These are phyloP conservation scores for Rhizopogon roseolus DNA, from an alignment of 768 basidiomycete genomes.

Conservation along the genomic window DNA sequence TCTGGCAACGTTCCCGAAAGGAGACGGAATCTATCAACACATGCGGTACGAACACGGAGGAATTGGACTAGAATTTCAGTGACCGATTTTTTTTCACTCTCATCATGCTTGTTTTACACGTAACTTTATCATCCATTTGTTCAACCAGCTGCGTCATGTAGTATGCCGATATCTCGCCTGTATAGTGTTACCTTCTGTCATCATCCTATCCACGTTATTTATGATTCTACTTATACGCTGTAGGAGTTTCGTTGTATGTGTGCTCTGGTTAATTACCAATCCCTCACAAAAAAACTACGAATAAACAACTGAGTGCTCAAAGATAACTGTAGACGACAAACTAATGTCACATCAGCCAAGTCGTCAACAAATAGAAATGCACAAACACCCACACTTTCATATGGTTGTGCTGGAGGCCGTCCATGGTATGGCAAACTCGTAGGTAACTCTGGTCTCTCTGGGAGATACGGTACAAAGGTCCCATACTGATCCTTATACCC, in stretches of 20 bases:
- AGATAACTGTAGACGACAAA: constrained; percentile 37
- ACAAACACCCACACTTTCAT: constrained; percentile 40
- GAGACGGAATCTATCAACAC: constrained; percentile 72
- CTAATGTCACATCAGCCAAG: constrained; percentile 13
- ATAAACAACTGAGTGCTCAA: constrained; percentile 1
- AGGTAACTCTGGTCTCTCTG: constrained; percentile 50
- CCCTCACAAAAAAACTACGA: not conserved
- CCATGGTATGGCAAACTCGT: constrained; percentile 60
- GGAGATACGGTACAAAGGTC: constrained; percentile 33
- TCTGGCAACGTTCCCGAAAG: constrained; percentile 60
- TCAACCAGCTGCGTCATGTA: not conserved
- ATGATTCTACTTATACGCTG: constrained; percentile 18
- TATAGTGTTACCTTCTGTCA: not conserved
- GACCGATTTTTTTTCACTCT: constrained; percentile 1
- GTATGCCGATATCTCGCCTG: constrained; percentile 6
- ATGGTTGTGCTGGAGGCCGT: constrained; percentile 48
- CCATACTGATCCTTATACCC: constrained; percentile 57
- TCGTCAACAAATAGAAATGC: not conserved
- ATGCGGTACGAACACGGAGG: constrained; percentile 68
- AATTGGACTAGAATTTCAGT: constrained; percentile 36
- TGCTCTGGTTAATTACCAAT: not conserved
- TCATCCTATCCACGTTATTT: constrained; percentile 12
- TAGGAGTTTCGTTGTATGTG: not conserved
- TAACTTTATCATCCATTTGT: not conserved
- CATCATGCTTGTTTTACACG: not conserved